These are phyloP conservation scores for Nematodospora valgi DNA, from an alignment of 805 yeast species.

Conservation along the genomic window DNA sequence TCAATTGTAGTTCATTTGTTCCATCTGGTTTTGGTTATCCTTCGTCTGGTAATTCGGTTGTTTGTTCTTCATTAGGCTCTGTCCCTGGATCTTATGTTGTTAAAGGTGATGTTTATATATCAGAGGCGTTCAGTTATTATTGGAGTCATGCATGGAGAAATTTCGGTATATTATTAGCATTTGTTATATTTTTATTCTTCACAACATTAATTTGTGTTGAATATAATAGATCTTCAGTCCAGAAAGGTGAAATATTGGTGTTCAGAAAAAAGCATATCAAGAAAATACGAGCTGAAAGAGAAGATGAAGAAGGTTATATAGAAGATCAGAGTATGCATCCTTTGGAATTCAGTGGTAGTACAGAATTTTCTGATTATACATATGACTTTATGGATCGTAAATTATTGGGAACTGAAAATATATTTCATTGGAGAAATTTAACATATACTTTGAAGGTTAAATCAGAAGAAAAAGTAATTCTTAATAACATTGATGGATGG, in stretches of 20 bases:
- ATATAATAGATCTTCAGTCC: slow-evolving; percentile 56
- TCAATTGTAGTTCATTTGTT: slow-evolving; percentile 44
- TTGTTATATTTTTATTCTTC: slow-evolving; percentile 49
- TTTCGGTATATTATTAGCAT: slow-evolving; percentile 59
- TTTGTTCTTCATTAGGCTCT: slow-evolving; percentile 25
- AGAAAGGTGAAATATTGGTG: slow-evolving; percentile 67
- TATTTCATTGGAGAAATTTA: slow-evolving; percentile 38
- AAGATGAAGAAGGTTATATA: slow-evolving; percentile 6
- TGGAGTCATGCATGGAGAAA: slow-evolving; percentile 59
- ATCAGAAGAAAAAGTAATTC: slow-evolving; percentile 30
- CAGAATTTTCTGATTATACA: slow-evolving; percentile 8
- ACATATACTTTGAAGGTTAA: slow-evolving; percentile 33
- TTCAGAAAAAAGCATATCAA: slow-evolving; percentile 50
- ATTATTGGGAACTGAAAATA: slow-evolving; percentile 13
- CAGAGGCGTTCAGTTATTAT: slow-evolving; percentile 40
- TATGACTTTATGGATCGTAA: slow-evolving; percentile 7
- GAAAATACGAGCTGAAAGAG: slow-evolving; percentile 36
- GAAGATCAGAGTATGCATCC: slow-evolving; percentile 7
- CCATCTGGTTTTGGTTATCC: slow-evolving; percentile 43
- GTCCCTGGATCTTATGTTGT: slow-evolving; percentile 20
- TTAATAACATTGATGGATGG: slow-evolving; percentile 52
- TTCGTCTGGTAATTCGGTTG: slow-evolving; percentile 8
- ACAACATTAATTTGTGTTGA: slow-evolving; percentile 57
- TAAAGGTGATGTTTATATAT: slow-evolving; percentile 28
- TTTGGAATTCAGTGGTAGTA: slow-evolving; percentile 6